These are phyloP conservation scores for Jacaranda copaia DNA, from an alignment of 257 asterid genomes.

Conservation along the genomic window DNA sequence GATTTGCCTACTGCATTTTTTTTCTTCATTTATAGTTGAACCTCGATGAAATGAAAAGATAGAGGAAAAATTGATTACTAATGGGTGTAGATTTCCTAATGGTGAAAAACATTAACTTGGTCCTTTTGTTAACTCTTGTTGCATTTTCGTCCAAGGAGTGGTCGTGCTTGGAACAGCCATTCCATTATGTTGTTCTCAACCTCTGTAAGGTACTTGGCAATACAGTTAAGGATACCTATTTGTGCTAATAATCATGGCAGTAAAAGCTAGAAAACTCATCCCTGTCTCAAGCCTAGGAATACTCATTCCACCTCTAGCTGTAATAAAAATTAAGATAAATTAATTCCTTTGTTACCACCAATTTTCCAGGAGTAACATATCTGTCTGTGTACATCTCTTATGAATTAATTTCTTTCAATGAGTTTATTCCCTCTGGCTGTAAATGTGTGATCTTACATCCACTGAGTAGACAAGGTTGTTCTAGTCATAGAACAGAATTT, in stretches of 20 bases:
- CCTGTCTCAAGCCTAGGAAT: neutral
- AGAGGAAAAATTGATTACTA: neutral
- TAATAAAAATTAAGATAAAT: neutral
- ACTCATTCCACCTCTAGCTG: neutral
- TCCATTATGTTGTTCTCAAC: neutral
- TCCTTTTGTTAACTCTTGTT: neutral
- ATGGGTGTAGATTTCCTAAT: conserved; percentile 1
- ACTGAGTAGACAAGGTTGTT: neutral
- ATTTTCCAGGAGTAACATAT: neutral
- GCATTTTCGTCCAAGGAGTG: neutral
- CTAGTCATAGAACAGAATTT: neutral
- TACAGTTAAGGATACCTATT: neutral
- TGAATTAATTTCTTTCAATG: neutral
- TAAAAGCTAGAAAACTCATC: neutral
- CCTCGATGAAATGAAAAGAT: neutral
- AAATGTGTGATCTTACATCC: neutral
- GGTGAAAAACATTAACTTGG: neutral
- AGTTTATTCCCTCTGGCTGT: neutral
- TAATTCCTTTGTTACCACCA: neutral
- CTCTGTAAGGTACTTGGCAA: neutral
- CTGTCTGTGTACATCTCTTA: neutral
- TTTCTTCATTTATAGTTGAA: neutral
- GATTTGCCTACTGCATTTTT: conserved; percentile 4
- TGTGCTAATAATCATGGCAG: neutral
- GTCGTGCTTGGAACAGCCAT: neutral